Evolutionary conservation across 441 rosid genomes (phyloP), one percentile per base, ranked within the genome.

Genomic region (Erysimum cheiri): DNA sequence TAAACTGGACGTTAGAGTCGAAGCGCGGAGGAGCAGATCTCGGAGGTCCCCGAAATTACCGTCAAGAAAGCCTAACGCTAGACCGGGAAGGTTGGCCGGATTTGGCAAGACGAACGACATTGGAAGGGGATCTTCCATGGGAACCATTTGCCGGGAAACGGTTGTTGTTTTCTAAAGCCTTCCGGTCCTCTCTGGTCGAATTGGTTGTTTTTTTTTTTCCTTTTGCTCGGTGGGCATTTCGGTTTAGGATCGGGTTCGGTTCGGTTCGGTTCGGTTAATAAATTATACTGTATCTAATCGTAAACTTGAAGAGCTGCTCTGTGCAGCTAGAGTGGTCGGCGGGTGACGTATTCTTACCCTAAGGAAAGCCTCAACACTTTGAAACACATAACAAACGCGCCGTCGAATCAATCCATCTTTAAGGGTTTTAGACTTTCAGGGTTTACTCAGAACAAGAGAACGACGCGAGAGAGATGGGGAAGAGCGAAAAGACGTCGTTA

Each of bases 401-500:
- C 56, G 19, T 11, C 37, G 37, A 15, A 5, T 49, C 5, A 28
- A 36, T 43, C 31, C n/a, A n/a, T n/a, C n/a, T 8, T 29, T 26
- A 28, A 62, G 56, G 77, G 33, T 73, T 59, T 24, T 47, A 64
- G 52, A 64, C 22, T 32, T 67, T 61, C 67, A 61, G 74, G 78
- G 69, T 74, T 68, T 61, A 60, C 49, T 4, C 52, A 37, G 33
- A 58, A 58, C 43, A 56, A 46, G 48, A 66, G 60, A n/a, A n/a
- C n/a, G n/a, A n/a, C n/a, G n/a, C n/a, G 26, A 8, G 61, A 55
- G 28, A 31, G 63, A 90, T 88, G 98, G 96, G 85, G 76, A 90
- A 92, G 94, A 88, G 58, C 71, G 93, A 86, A 75, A 92, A 92
- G 84, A 79, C 91, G n/a, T 80, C 84, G 73, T 77, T 95, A 0